Conservation (phyloP, 352 stramenopile genomes). For the Phytophthora colocasiae region DNA sequence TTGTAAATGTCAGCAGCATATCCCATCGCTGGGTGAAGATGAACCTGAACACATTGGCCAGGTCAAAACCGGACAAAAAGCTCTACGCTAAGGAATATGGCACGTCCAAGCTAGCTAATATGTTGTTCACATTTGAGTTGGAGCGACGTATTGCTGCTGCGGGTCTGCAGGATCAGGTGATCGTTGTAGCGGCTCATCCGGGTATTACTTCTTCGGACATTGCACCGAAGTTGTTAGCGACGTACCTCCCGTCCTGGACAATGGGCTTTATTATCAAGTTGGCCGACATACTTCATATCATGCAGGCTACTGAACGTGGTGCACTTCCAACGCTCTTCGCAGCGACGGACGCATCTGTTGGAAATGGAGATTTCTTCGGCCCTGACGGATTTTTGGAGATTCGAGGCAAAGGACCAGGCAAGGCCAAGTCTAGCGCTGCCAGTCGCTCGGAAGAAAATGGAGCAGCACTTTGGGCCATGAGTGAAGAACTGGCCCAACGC, state of each 20-base stretch:
- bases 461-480: conserved; percentile 42
- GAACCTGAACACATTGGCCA: conserved; percentile 38
- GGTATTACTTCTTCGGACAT: conserved; percentile 42
- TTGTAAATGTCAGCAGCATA: conserved; percentile 51
- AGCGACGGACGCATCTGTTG: conserved; percentile 31
- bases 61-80: conserved; percentile 35
- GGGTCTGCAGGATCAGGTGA: conserved; percentile 31
- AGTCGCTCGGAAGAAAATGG: conserved; percentile 43
- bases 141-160: conserved; percentile 37
- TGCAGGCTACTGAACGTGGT: conserved; percentile 38
- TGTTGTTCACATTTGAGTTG: conserved; percentile 59
- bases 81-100: conserved; percentile 56
- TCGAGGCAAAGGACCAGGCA: conserved; percentile 33
- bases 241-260: conserved; percentile 34
- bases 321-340: conserved; percentile 45
- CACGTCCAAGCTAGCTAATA: conserved; percentile 52
- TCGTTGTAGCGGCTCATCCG: conserved; percentile 43
- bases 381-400: conserved; percentile 40
- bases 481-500: conserved; percentile 33
- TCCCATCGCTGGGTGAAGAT: conserved; percentile 40
- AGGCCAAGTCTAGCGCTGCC: conserved; percentile 35
- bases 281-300: conserved; percentile 37
- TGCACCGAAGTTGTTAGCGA: conserved; percentile 34
- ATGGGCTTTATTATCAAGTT: conserved; percentile 37
- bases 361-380: conserved; percentile 33